Evolutionary conservation across 2,329 filamentous ascomycete genomes (phyloP), one percentile per base, ranked within the genome.

Genomic region (Neofusicoccum laricinum): DNA sequence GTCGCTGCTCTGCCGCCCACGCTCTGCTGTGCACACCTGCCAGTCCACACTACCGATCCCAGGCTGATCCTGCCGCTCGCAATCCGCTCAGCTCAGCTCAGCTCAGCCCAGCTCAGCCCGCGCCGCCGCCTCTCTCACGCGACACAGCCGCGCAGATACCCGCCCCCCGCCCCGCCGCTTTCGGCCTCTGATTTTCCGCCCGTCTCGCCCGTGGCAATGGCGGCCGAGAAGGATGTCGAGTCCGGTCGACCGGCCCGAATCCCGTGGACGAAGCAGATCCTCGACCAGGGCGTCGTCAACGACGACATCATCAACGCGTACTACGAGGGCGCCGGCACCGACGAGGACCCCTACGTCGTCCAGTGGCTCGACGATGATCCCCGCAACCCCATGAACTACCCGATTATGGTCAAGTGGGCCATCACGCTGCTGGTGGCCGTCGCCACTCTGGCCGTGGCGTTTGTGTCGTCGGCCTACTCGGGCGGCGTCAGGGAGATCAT

Each of bases 401-500:
- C 82, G 25, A 30, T 10, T 65, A 71, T 1, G 63, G 84, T 83
- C 75, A 91, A 91, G 78, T 92, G 90, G 89, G 72, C 74, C 34
- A 85, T 89, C 67, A 89, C 88, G 1, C 71, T 85, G 61, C 73
- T 89, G 45, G 85, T 89, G 64, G 88, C 89, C 12, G 69, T 89
- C 32, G 86, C 89, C 14, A 90, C 88, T 1, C 81, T 93, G 48
- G 88, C 78, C 32, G 88, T 92, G 34, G 81, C 90, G 2, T 89
- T 93, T 69, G 85, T 86, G 62, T 90, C 88, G 17, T 89, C 87
- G 1, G 89, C 89, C 36, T 90, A 86, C 73, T 85, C 85, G 3
- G 86, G 86, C 12, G 86, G 85, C 51, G 73, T 87, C 14, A 64
- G 68, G 8, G 77, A 86, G 55, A 80, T 91, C 61, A 79, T 87